phyloP scores from a whole-genome alignment of 768 basidiomycete genomes.

The Leccinellum rugosiceps region DNA sequence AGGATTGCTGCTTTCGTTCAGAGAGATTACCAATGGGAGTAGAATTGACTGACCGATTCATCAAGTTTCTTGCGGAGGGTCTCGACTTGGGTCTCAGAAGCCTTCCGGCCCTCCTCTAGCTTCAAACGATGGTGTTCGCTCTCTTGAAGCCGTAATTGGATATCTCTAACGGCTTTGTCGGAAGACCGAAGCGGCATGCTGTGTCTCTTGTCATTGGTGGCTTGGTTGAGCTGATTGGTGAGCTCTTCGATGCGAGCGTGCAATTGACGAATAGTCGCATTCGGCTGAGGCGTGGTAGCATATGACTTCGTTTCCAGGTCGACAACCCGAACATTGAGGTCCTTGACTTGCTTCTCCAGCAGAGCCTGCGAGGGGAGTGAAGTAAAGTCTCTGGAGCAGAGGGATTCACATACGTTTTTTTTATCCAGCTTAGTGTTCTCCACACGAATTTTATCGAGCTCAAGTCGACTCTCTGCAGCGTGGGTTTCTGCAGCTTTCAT shows the following conservation, averaged over 20 bases:
- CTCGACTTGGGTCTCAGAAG: constrained; percentile 56
- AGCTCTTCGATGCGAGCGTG: constrained; percentile 76
- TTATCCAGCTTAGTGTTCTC: constrained; percentile 82
- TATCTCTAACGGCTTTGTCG: constrained; percentile 50
- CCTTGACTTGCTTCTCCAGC: constrained; percentile 83
- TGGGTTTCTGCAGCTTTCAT: constrained; percentile 80
- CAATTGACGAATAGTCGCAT: constrained; percentile 52
- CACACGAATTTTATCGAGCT: constrained; percentile 71
- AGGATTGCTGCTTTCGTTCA: constrained; percentile 54
- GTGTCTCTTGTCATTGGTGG: constrained; percentile 40
- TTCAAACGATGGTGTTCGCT: constrained; percentile 58
- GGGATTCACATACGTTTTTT: constrained; percentile 54
- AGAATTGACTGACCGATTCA: constrained; percentile 46
- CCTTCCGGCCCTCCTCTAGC: constrained; percentile 63
- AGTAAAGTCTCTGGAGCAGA: background rate
- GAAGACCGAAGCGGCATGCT: constrained; percentile 36
- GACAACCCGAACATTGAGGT: constrained; percentile 76
- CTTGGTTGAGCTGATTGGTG: constrained; percentile 41
- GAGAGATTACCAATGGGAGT: background rate
- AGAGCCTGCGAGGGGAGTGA: constrained; percentile 49
- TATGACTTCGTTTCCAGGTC: constrained; percentile 82
- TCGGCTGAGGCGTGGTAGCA: constrained; percentile 56
- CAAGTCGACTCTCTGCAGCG: constrained; percentile 71
- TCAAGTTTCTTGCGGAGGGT: constrained; percentile 59
- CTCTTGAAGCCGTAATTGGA: constrained; percentile 54